phyloP scores from a whole-genome alignment of 192 early-diverging fungal species.

The Coemansia sp. region DNA sequence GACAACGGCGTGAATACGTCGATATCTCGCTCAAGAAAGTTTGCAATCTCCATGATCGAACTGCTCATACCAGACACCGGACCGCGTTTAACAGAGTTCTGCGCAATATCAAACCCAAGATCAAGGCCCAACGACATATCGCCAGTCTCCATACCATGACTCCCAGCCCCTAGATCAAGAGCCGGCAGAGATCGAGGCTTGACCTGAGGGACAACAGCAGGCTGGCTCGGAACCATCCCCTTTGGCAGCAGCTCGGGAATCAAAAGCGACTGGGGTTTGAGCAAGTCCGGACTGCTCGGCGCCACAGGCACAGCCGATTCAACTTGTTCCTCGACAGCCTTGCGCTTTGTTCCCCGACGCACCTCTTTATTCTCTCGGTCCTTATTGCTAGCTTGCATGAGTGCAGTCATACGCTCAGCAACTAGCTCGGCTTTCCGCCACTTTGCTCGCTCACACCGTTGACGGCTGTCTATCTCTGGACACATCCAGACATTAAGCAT shows the following conservation, averaged over 20 bases:
- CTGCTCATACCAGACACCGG: neutral
- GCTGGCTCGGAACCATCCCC: conserved; percentile 22
- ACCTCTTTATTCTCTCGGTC: neutral
- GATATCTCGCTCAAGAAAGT: conserved; percentile 45
- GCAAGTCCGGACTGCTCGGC: conserved; percentile 22
- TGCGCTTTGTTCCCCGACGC: conserved; percentile 16
- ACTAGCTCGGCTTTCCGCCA: conserved; percentile 31
- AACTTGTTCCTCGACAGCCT: neutral
- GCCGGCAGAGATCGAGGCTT: neutral
- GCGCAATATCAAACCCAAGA: conserved; percentile 41
- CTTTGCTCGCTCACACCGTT: conserved; percentile 9
- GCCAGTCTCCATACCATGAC: neutral
- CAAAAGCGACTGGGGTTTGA: conserved; percentile 44
- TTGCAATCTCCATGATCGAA: conserved; percentile 41
- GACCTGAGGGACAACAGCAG: neutral
- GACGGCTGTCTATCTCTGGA: conserved; percentile 28
- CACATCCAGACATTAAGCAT: conserved; percentile 35
- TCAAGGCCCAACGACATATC: conserved; percentile 29
- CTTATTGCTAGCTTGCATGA: conserved; percentile 29
- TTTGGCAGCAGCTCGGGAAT: conserved; percentile 50
- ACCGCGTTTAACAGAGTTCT: neutral
- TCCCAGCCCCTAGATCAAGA: neutral
- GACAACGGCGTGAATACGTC: conserved; percentile 44
- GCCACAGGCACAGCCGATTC: neutral
- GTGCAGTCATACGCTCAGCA: conserved; percentile 23